A percentile compares a stretch with the other conserved stretches of the same genome.
phyloP scores from a whole-genome alignment of 805 yeast genomes.

The Hanseniaspora occidentalis region DNA sequence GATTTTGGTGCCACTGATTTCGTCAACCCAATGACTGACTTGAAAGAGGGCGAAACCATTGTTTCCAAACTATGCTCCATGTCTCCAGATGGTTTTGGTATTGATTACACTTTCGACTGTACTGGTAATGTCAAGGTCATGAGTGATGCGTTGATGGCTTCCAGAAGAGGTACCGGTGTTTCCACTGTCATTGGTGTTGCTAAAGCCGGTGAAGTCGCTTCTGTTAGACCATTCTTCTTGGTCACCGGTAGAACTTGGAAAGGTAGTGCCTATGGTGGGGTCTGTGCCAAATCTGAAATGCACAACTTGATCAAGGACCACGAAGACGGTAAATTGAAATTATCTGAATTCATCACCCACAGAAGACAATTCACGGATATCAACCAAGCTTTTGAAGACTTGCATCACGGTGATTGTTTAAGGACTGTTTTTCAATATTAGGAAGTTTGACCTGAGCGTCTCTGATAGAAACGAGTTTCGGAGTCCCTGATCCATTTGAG shows the following conservation, averaged over 20 bases:
- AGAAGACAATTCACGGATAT: constrained; percentile 66
- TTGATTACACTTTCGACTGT: constrained; percentile 93
- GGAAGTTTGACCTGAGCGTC: too few species aligned
- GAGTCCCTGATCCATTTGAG: too few species aligned
- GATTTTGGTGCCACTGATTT: constrained; percentile 95
- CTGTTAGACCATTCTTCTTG: constrained; percentile 97
- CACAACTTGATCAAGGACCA: constrained; percentile 84
- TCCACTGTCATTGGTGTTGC: constrained; percentile 96
- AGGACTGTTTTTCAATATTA: constrained; percentile 63
- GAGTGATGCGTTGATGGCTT: constrained; percentile 93
- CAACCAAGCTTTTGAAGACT: constrained; percentile 84
- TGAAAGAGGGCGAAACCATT: constrained; percentile 58
- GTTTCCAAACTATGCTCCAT: constrained; percentile 74
- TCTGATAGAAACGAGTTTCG: too few species aligned
- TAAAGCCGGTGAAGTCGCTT: constrained; percentile 92
- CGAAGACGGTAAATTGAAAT: constrained; percentile 67
- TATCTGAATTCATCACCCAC: constrained; percentile 92
- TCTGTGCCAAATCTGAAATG: constrained; percentile 93
- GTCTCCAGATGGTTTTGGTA: constrained; percentile 79
- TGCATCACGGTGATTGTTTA: constrained; percentile 88
- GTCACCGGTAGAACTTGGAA: constrained; percentile 98
- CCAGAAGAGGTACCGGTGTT: constrained; percentile 99
- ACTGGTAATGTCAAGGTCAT: constrained; percentile 92
- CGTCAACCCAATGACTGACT: constrained; percentile 60
- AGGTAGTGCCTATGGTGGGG: constrained; percentile 99